Base-by-base conservation (phyloP, 2,329 filamentous ascomycete species). In the Aureobasidium mangrovei region DNA sequence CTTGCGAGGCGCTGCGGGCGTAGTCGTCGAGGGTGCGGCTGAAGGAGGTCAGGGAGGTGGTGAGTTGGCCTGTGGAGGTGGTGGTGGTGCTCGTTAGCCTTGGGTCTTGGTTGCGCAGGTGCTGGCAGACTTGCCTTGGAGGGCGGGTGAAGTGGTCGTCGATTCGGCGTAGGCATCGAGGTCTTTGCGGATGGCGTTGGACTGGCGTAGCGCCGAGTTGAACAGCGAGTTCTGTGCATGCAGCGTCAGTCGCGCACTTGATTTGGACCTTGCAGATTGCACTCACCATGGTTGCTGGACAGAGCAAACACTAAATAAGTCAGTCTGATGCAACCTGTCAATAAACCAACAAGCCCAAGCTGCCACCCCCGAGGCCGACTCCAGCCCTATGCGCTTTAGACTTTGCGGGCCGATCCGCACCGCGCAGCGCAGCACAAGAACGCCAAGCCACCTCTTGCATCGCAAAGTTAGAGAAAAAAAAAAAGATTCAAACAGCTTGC, bases 21-120 rank as follows among this genome's bases (percentile, higher is more conserved):
- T 98, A 98, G 67, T 96, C 91, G 72, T 96, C 91, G 60, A 98
- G 79, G 0, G 89, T 95, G 58, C 93, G 88, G 44, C 86, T 82
- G 69, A 98, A 90, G 57, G 90, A 83, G 41, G 86, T 83, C 31
- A 94, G 74, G 10, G 87, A 87, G 24, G 83, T 85, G n/a, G 85
- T 85, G 60, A 89, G 81, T 70, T 89, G 86, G 65, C 85, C 85
- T 61, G 70, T 77, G 65, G 58, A 69, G 62, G 61, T 70, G 72
- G 71, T 44, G 4, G 24, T 18, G 36, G 10, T 12, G 38, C 18
- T 18, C 18, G 18, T 18, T 18, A 18, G 18, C 1, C 18, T 18
- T 18, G 18, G 18, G 18, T 18, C 31, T 26, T 10, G 27, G 27
- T 24, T 33, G 29, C 18, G 41, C 24, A 26, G 18, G 24, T 18